A percentile compares a stretch with the other conserved stretches of the same genome.
Conservation (phyloP, 2,329 filamentous ascomycete genomes). For the Alternaria gaisen region DNA sequence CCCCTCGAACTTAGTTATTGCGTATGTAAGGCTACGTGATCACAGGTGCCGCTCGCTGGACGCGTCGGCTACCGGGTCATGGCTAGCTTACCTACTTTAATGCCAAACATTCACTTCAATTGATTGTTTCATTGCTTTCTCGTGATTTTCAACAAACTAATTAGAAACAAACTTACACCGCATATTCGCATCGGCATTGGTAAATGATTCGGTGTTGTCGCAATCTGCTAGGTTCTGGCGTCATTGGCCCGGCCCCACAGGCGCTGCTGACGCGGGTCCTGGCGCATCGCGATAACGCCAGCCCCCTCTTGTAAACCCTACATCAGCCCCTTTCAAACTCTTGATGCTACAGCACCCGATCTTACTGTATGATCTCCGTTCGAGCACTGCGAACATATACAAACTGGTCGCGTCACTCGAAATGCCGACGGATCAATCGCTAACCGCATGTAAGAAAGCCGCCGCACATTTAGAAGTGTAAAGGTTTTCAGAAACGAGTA, state of each 20-base stretch:
- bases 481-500: neutral
- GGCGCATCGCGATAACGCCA: neutral
- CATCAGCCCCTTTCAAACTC: no score
- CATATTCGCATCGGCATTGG: neutral
- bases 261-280: neutral
- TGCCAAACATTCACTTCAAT: conserved; percentile 6
- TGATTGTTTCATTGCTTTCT: neutral
- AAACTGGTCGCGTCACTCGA: no score
- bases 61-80: neutral
- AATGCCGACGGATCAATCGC: neutral
- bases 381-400: no score
- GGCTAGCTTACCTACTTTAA: conserved; percentile 6
- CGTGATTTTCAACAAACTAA: neutral
- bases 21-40: conserved; percentile 3
- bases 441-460: neutral
- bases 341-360: no score
- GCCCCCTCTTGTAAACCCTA: neutral
- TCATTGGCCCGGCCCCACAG: neutral
- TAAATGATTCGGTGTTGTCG: neutral
- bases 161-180: neutral
- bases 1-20: conserved; percentile 7
- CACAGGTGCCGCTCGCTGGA: neutral
- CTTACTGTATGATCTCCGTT: no score
- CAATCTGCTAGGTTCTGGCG: neutral
- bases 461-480: neutral